These are phyloP conservation scores for Phaeomoniella chlamydospora DNA, from an alignment of 2,329 filamentous ascomycete genomes.

Conservation along the genomic window DNA sequence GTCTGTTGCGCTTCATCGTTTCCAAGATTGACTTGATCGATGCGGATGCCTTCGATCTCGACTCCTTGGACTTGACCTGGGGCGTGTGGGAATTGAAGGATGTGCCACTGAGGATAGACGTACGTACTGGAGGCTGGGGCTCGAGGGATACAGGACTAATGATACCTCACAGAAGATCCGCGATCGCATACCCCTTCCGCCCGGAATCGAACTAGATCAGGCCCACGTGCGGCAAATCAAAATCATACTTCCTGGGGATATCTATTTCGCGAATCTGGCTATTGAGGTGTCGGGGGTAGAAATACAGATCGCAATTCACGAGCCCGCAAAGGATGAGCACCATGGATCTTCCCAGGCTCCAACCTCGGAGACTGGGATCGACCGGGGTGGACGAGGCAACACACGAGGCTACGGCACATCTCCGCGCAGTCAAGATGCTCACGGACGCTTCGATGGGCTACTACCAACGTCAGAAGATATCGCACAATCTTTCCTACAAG, in stretches of 20 bases:
- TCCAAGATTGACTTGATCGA: conserved; percentile 76
- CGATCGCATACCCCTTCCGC: conserved; percentile 13
- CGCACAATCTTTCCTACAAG: conserved; percentile 44
- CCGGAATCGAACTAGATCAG: conserved; percentile 6
- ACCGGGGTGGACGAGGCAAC: background rate
- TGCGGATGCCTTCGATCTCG: conserved; percentile 70
- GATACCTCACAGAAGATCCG: background rate
- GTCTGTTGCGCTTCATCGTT: conserved; percentile 73
- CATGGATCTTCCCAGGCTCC: background rate
- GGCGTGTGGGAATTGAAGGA: conserved; percentile 68
- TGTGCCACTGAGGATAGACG: background rate
- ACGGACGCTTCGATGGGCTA: conserved; percentile 7
- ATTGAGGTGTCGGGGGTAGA: conserved; percentile 73
- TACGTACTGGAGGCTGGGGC: no score
- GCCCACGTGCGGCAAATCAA: conserved; percentile 53
- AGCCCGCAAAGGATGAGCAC: background rate
- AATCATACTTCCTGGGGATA: conserved; percentile 73
- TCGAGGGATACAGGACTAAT: conserved; percentile 40
- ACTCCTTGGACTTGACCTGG: conserved; percentile 69
- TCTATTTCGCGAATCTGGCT: conserved; percentile 70
- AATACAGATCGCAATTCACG: conserved; percentile 27
- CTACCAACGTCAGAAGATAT: conserved; percentile 43
- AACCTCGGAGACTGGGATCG: background rate
- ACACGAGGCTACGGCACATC: background rate
- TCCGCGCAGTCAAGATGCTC: no score